Conservation (phyloP, 2,329 filamentous ascomycete genomes). For the Aspergillus vadensis region DNA sequence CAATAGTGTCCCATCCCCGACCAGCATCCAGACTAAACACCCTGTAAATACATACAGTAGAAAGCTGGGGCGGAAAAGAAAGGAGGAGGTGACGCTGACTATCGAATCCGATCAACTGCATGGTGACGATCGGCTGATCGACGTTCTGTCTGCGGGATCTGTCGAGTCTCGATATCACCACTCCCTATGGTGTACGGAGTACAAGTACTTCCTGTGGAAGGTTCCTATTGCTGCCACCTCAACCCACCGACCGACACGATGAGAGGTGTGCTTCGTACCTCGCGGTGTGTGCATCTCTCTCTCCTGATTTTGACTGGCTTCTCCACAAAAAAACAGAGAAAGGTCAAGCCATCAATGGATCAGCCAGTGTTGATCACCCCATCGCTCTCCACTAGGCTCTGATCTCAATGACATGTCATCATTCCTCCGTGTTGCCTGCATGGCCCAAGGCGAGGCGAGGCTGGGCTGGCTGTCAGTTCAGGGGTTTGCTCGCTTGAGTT, state of each 20-base stretch:
- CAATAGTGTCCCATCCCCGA: background rate
- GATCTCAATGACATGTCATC: conserved; percentile 10
- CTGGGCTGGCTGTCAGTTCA: background rate
- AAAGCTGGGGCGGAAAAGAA: background rate
- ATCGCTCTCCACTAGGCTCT: background rate
- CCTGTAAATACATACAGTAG: background rate
- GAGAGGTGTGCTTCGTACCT: background rate
- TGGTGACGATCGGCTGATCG: conserved; percentile 5
- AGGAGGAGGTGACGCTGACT: background rate
- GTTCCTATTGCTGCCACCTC: background rate
- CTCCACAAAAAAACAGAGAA: background rate
- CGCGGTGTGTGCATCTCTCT: background rate
- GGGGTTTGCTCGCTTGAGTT: background rate
- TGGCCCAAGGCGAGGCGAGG: conserved; percentile 3
- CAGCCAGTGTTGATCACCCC: conserved; percentile 8
- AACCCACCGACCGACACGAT: background rate
- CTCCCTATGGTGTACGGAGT: background rate
- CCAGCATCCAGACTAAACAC: background rate
- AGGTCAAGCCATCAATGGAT: background rate
- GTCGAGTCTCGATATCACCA: background rate
- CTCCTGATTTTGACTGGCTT: background rate
- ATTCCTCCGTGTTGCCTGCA: background rate
- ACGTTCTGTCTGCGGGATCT: background rate
- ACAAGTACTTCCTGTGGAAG: background rate
- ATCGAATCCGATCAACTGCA: background rate